Conservation (phyloP, 2,329 filamentous ascomycete genomes). For the Monosporascus sp. region DNA sequence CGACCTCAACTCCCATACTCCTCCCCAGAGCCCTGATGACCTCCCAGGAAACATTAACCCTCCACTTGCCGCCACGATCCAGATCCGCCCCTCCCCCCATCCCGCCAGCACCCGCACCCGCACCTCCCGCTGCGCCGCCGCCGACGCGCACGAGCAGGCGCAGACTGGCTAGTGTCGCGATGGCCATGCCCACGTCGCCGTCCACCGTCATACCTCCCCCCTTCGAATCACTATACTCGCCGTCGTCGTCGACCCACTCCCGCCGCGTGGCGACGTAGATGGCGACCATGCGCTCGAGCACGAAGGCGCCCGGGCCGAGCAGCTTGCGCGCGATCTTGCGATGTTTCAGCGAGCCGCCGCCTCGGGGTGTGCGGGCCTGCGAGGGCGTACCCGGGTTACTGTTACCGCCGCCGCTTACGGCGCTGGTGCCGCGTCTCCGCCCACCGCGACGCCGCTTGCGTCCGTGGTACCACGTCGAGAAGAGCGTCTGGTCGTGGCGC, state of each 20-base stretch:
- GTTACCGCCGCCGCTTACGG: slow-evolving; percentile 7
- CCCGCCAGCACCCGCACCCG: slow-evolving; percentile 63
- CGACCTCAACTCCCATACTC: slow-evolving; percentile 70
- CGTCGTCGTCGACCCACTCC: slow-evolving; percentile 42
- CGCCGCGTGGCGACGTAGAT: slow-evolving; percentile 64
- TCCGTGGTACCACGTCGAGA: slow-evolving; percentile 63
- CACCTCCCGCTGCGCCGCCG: slow-evolving; percentile 57
- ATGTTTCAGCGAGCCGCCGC: slow-evolving; percentile 36
- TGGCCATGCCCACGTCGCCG: slow-evolving; percentile 54
- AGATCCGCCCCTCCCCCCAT: slow-evolving; percentile 69
- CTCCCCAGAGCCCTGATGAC: slow-evolving; percentile 64
- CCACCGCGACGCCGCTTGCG: slow-evolving; percentile 36
- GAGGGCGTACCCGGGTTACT: no score
- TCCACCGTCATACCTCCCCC: slow-evolving; percentile 28
- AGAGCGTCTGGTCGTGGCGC: slow-evolving; percentile 67
- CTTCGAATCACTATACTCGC: slow-evolving; percentile 15
- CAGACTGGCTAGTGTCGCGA: slow-evolving; percentile 69
- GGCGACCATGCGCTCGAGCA: slow-evolving; percentile 71
- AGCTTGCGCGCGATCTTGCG: slow-evolving; percentile 72
- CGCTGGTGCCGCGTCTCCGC: slow-evolving; percentile 1
- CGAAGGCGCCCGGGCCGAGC: slow-evolving; percentile 70
- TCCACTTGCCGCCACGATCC: slow-evolving; percentile 68
- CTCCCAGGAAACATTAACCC: slow-evolving; percentile 75
- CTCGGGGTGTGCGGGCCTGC: no score
- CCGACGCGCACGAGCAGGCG: slow-evolving; percentile 63